Conservation (phyloP, 495 filamentous ascomycete species). For the Talaromyces ruber region DNA sequence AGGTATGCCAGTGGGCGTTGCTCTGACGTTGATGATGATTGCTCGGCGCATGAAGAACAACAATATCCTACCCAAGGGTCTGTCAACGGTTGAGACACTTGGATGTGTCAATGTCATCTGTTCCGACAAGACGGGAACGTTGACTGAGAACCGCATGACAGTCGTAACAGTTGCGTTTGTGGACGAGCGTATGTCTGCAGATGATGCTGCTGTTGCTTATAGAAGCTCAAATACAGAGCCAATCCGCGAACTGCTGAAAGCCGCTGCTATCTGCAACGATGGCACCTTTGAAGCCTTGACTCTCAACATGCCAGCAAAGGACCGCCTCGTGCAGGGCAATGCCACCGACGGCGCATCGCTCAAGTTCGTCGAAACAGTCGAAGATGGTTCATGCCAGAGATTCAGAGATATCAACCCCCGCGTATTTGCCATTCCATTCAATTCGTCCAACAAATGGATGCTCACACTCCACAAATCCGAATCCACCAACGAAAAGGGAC, state of each 20-base stretch:
- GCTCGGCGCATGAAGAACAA: conserved; percentile 55
- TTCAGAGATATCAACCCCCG: conserved; percentile 44
- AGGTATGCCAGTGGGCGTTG: conserved; percentile 56
- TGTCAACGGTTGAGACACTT: conserved; percentile 62
- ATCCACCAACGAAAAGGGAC: neutral
- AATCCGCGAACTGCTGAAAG: conserved; percentile 36
- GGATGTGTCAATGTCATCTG: conserved; percentile 60
- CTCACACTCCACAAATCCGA: conserved; percentile 19
- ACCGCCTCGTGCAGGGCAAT: conserved; percentile 55
- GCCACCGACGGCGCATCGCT: conserved; percentile 64
- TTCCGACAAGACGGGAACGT: conserved; percentile 62
- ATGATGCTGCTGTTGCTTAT: neutral
- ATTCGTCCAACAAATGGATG: conserved; percentile 73
- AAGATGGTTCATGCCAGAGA: conserved; percentile 22
- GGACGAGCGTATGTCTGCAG: neutral
- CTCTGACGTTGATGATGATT: conserved; percentile 45
- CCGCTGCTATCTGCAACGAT: conserved; percentile 57
- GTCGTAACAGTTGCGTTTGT: conserved; percentile 22
- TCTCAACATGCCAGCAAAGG: conserved; percentile 34
- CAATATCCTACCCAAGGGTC: conserved; percentile 55
- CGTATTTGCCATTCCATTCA: conserved; percentile 56
- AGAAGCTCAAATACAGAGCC: conserved; percentile 11
- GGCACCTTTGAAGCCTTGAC: conserved; percentile 56
- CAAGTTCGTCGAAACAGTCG: conserved; percentile 50
- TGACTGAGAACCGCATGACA: conserved; percentile 57